Evolutionary conservation across 2,329 filamentous ascomycete genomes (phyloP), one percentile per base, ranked within the genome.

Genomic region (Simplicillium aogashimaense): DNA sequence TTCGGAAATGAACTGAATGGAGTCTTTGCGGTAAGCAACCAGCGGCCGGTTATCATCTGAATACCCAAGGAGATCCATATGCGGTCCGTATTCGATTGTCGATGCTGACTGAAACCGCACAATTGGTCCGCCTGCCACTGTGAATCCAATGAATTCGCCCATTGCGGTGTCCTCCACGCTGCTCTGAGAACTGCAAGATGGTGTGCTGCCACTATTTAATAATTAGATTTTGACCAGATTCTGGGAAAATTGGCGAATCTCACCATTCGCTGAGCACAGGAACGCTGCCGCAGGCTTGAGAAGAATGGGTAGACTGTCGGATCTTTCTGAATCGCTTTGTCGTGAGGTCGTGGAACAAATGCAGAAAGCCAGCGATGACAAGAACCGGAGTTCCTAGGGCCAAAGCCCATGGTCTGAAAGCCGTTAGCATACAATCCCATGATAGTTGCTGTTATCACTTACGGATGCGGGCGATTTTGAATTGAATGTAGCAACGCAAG

Each of bases 381-480:
- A 78, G 61, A 2, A 78, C 72, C 0, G 75, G 75, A 0, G 75
- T 79, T 7, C 75, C 75, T 11, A 79, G 53, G 11, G 74, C 75
- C 7, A 79, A 65, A 2, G 70, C 74, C 74, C 74, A 79, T 1
- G 69, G 69, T 13, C 66, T 69, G 31, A 30, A 25, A 20, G 32
- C 29, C n/a, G 14, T 36, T 28, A 16, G 33, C 43, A 32, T 5
- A 12, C 7, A 5, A 7, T 28, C 50, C 41, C 11, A 37, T 16
- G 3, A 3, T 9, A 33, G 11, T n/a, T 5, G 13, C 13, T 11
- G 9, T 20, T 11, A 36, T 11, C 7, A 61, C 70, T 58, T 48
- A 74, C 60, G 74, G 74, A n/a, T 73, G 68, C 43, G 65, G 64
- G 37, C 67, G 58, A 31, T 72, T 61, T 30, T 62, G 61, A 8